Percentiles rank a stretch among this genome's conserved stretches.
Evolutionary conservation across 257 asterid genomes (phyloP).

Genomic region (Leptodermis oblonga): DNA sequence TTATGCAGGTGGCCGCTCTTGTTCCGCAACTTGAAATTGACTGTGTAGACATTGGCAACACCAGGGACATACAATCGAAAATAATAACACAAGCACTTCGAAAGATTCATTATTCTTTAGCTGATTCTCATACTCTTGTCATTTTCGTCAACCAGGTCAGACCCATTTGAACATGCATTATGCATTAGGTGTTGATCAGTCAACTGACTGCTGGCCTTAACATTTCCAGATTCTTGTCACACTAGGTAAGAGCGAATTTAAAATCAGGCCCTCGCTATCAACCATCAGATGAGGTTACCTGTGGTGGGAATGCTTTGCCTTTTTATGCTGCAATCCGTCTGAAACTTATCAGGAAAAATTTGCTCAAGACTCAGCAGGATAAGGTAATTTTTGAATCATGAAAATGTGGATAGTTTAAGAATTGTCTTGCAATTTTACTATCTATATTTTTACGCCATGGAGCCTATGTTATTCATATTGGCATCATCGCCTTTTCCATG

Average conservation of each 20-base stretch:
- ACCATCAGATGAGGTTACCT: slow-evolving; percentile 72
- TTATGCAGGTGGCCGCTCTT: slow-evolving; percentile 96
- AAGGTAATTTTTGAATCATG: slow-evolving; percentile 36
- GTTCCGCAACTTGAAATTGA: slow-evolving; percentile 80
- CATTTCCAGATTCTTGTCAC: slow-evolving; percentile 9
- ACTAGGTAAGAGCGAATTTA: slow-evolving; percentile 58
- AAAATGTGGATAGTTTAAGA: not conserved
- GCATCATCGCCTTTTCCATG: not conserved
- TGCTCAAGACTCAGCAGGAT: slow-evolving; percentile 54
- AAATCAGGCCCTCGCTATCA: slow-evolving; percentile 43
- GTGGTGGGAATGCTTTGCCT: slow-evolving; percentile 94
- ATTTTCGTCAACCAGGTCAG: slow-evolving; percentile 87
- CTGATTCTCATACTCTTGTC: slow-evolving; percentile 80
- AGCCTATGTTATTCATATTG: not conserved
- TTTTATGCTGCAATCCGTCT: slow-evolving; percentile 92
- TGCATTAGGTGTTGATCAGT: not conserved
- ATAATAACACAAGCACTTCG: slow-evolving; percentile 90
- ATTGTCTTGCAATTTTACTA: not conserved
- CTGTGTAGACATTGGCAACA: slow-evolving; percentile 38
- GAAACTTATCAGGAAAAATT: slow-evolving; percentile 65
- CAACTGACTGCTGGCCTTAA: slow-evolving; percentile 1
- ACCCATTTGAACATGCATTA: slow-evolving; percentile 13
- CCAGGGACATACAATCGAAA: slow-evolving; percentile 50
- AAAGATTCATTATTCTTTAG: slow-evolving; percentile 71
- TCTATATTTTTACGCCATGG: not conserved